These are phyloP conservation scores for Mortierella sp. DNA, from an alignment of 371 early-diverging fungal genomes.

Conservation along the genomic window DNA sequence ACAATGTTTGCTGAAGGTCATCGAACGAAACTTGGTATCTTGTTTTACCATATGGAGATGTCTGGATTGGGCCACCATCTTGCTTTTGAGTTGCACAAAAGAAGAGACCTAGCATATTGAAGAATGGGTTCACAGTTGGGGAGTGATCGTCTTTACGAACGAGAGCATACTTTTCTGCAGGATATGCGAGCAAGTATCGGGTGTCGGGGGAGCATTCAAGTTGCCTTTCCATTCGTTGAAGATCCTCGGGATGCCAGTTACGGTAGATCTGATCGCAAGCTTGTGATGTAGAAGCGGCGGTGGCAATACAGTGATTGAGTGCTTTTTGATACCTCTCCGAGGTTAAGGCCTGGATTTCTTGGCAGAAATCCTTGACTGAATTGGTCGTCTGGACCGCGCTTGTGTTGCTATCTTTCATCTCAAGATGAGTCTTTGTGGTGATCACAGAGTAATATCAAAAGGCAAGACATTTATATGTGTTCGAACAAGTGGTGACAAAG, in stretches of 20 bases:
- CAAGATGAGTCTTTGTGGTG: too few species aligned
- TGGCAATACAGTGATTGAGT: neutral
- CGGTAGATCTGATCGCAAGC: neutral
- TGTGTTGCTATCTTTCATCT: too few species aligned
- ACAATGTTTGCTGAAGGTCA: conserved; percentile 4
- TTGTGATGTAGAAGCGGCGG: neutral
- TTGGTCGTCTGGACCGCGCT: too few species aligned
- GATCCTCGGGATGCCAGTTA: neutral
- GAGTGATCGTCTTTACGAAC: neutral
- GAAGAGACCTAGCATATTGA: conserved; percentile 5
- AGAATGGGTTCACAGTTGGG: neutral
- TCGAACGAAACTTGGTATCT: conserved; percentile 12
- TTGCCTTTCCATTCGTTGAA: neutral
- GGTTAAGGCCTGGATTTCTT: neutral
- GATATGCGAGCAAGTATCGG: neutral
- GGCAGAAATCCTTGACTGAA: neutral
- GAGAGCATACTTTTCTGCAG: conserved; percentile 1
- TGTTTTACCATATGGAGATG: conserved; percentile 14
- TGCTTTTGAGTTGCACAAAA: neutral
- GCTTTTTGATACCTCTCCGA: neutral
- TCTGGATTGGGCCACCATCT: neutral
- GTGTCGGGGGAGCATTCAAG: neutral
- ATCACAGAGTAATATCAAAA: too few species aligned
- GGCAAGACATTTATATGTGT: too few species aligned
- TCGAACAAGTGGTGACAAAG: too few species aligned